Evolutionary conservation across 129 eudicot species (phyloP), one percentile per base, ranked within the genome.

Genomic region (Silybum marianum): DNA sequence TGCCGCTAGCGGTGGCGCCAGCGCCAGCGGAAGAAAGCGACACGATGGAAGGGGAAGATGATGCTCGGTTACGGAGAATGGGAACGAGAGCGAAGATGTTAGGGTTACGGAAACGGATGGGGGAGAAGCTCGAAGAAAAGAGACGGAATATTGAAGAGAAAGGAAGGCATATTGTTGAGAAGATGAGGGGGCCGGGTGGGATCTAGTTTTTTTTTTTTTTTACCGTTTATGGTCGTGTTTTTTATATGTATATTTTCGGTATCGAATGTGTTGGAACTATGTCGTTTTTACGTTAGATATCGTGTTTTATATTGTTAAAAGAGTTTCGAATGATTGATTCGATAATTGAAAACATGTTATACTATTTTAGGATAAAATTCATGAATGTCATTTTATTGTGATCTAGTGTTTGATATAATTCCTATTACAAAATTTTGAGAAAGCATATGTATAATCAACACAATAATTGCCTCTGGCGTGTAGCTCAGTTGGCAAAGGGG

Each of bases 81-180:
- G 99, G 99, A 68, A 86, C 90, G 4, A 90, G 80, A 85, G 98
- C 92, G 4, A 86, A 88, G 80, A 84, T 95, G 98, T 82, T 84
- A 22, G 97, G 96, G 51, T 83, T 95, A 63, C 84, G 97, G 72
- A 92, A 91, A 85, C 93, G 86, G 85, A 78, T 93, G 90, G 97
- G 97, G 4, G 99, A 88, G 75, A 95, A 95, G 73, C 85, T 95
- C 3, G 99, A 90, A 78, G 99, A 90, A 51, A 90, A 90, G 85
- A 88, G 90, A 78, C 93, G 97, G 2, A 82, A 82, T 69, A 54
- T 95, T 0, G 98, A 89, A 81, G 97, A 88, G 75, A 92, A 84
- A 74, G 88, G 99, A n/a, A 86, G 95, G 30, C 72, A 82, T 82
- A 85, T 92, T 36, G 97, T 90, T 13, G 99, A 92, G 62, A 90